These are phyloP conservation scores for Nasturtium officinale DNA, from an alignment of 345 rosid genomes.

Conservation along the genomic window DNA sequence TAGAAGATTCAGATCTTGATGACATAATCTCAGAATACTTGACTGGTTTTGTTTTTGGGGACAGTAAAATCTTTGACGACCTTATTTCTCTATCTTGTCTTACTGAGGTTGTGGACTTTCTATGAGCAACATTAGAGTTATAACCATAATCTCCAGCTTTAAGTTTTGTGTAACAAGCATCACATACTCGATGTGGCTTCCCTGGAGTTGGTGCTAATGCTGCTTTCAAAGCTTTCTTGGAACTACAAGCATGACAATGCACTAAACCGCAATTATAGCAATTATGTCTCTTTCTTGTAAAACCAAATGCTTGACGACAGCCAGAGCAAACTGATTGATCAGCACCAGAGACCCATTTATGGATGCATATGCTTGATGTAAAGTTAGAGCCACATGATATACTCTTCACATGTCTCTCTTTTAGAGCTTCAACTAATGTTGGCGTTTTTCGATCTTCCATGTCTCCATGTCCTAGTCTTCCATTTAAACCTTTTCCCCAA, in stretches of 20 bases:
- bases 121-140: constrained; percentile 35
- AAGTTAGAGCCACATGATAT: constrained; percentile 95
- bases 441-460: constrained; percentile 71
- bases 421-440: constrained; percentile 78
- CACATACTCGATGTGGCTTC: constrained; percentile 96
- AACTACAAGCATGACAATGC: constrained; percentile 95
- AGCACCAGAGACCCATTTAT: constrained; percentile 94
- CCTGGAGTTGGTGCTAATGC: constrained; percentile 99
- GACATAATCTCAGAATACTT: constrained; percentile 72
- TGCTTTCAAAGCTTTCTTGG: constrained; percentile 88
- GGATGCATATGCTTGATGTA: constrained; percentile 86
- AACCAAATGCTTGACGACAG: constrained; percentile 92
- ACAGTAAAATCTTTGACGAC: constrained; percentile 60
- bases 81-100: constrained; percentile 53
- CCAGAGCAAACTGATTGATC: constrained; percentile 94
- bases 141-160: constrained; percentile 72
- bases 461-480: constrained; percentile 92
- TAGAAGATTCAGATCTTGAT: constrained; percentile 59
- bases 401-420: constrained; percentile 83
- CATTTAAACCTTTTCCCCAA: constrained; percentile 94
- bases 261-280: constrained; percentile 94
- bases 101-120: constrained; percentile 51
- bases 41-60: constrained; percentile 68
- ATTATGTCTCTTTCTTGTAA: constrained; percentile 92
- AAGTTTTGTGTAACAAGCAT: constrained; percentile 81